Evolutionary conservation across 345 rosid genomes (phyloP).

Genomic region (Carallia brachiata): DNA sequence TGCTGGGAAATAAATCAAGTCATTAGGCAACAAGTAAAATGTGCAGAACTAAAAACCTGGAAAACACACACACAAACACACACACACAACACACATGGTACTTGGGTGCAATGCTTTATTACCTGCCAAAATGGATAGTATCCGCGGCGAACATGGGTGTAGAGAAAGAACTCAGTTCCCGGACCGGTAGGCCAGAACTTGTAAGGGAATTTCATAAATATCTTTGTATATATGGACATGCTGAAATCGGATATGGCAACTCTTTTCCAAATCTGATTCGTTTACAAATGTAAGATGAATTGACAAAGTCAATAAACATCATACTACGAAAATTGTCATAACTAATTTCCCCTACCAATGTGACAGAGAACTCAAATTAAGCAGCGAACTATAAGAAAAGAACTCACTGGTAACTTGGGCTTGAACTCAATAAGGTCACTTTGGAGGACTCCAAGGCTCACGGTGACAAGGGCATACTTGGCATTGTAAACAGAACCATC

Average conservation of each 20-base stretch:
- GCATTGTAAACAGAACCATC: conserved; percentile 24
- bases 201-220: conserved; percentile 30
- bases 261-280: conserved; percentile 28
- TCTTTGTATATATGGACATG: conserved; percentile 30
- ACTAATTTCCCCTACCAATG: neutral
- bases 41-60: neutral
- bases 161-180: conserved; percentile 30
- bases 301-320: neutral
- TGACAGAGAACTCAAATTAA: neutral
- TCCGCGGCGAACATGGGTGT: conserved; percentile 22
- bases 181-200: conserved; percentile 27
- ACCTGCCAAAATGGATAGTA: conserved; percentile 37
- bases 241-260: conserved; percentile 20
- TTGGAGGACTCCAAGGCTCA: conserved; percentile 33
- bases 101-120: neutral
- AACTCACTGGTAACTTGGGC: conserved; percentile 24
- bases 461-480: conserved; percentile 23
- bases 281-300: neutral
- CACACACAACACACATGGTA: too few species aligned
- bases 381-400: neutral
- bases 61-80: too few species aligned
- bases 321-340: neutral
- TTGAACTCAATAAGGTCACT: conserved; percentile 23
- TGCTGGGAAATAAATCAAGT: conserved; percentile 2
- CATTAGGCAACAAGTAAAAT: neutral